Evolutionary conservation across 768 basidiomycete species (phyloP).

Genomic region (Rhizopogon rudus): DNA sequence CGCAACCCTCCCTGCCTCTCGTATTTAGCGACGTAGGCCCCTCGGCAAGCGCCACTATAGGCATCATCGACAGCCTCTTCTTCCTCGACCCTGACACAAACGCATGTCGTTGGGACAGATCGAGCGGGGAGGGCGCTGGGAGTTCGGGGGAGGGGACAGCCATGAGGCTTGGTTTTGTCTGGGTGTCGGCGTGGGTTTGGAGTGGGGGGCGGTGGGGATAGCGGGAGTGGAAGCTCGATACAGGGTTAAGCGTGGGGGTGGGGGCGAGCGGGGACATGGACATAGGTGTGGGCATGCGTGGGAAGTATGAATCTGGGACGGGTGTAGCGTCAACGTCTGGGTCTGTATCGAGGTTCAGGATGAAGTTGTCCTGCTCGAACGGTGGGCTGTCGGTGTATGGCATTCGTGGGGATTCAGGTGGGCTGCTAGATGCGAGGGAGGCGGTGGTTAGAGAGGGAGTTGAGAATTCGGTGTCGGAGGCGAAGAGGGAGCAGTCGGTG

Average conservation of each 20-base stretch:
- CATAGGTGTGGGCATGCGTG: not conserved
- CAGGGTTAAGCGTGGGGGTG: not conserved
- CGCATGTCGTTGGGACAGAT: not conserved
- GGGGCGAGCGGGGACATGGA: not conserved
- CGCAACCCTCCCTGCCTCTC: not conserved
- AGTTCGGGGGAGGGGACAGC: not conserved
- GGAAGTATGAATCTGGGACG: slow-evolving; percentile 4
- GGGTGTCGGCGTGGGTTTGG: not conserved
- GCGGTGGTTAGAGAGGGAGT: slow-evolving; percentile 12
- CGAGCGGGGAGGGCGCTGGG: not conserved
- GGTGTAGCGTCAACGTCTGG: slow-evolving; percentile 3
- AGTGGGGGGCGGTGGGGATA: not conserved
- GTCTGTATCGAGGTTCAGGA: slow-evolving; percentile 7
- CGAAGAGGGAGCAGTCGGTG: slow-evolving; percentile 4
- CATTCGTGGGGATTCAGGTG: slow-evolving; percentile 4
- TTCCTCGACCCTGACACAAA: not conserved
- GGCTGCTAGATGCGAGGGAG: slow-evolving; percentile 8
- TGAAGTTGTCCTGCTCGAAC: not conserved
- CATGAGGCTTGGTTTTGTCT: not conserved
- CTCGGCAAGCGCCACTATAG: not conserved
- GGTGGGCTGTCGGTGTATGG: not conserved
- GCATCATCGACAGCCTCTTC: not conserved
- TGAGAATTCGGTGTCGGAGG: slow-evolving; percentile 7
- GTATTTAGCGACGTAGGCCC: not conserved
- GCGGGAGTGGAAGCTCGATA: slow-evolving; percentile 4